These are phyloP conservation scores for Solanum peruvianum DNA, from an alignment of 257 asterid species.

Conservation along the genomic window DNA sequence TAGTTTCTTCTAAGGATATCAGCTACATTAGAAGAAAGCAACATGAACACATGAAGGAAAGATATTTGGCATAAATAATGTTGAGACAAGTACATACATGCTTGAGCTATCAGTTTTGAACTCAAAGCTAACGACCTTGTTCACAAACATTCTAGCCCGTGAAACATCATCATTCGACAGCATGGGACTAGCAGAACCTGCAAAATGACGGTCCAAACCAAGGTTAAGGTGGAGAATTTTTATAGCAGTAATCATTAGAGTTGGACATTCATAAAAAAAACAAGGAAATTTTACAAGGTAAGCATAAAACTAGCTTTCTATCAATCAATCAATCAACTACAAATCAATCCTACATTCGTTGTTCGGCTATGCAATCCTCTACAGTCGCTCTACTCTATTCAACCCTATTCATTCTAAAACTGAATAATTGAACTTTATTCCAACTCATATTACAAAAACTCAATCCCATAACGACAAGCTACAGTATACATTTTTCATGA, in stretches of 20 bases:
- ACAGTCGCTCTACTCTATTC: not conserved
- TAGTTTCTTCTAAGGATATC: not conserved
- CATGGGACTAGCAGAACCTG: constrained; percentile 93
- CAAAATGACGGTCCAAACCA: constrained; percentile 12
- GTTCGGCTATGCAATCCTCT: not conserved
- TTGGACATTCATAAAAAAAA: not conserved
- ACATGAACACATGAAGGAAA: not conserved
- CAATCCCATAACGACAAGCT: not conserved
- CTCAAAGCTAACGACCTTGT: constrained; percentile 38
- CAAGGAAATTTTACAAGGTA: not conserved
- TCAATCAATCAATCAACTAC: not conserved
- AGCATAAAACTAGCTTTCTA: not conserved
- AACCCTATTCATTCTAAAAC: not conserved
- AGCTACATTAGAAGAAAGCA: not conserved
- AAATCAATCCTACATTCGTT: not conserved
- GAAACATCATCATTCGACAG: constrained; percentile 69
- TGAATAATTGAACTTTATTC: not conserved
- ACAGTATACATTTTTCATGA: not conserved
- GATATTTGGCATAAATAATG: not conserved
- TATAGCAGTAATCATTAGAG: not conserved
- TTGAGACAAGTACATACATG: constrained; percentile 50
- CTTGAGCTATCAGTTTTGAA: constrained; percentile 33
- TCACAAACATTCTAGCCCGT: constrained; percentile 50
- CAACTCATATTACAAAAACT: not conserved
- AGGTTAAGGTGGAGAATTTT: not conserved